These are phyloP conservation scores for Yamadazyma takamatsuzukensis DNA, from an alignment of 805 yeast genomes.

Conservation along the genomic window DNA sequence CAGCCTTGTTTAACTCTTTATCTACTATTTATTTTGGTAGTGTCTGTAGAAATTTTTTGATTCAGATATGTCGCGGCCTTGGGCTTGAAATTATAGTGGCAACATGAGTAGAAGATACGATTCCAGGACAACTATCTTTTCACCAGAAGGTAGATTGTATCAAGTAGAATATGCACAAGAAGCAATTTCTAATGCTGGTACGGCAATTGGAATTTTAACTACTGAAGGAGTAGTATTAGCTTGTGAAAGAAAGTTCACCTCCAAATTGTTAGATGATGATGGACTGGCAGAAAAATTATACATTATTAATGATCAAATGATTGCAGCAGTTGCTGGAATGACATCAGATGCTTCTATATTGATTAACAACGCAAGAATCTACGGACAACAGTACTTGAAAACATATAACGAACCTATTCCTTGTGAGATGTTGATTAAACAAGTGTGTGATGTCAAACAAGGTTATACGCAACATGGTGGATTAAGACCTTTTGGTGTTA, in stretches of 20 bases:
- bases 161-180: slow-evolving; percentile 97
- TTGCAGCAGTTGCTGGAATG: slow-evolving; percentile 97
- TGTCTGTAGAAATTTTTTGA: not conserved
- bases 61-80: not conserved
- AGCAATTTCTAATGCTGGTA: slow-evolving; percentile 80
- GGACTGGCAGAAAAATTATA: slow-evolving; percentile 91
- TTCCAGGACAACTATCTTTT: slow-evolving; percentile 96
- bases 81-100: slow-evolving; percentile 9
- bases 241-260: slow-evolving; percentile 93
- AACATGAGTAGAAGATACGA: slow-evolving; percentile 94
- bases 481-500: slow-evolving; percentile 95
- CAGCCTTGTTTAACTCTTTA: too few relatives aligned
- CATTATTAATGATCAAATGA: slow-evolving; percentile 72
- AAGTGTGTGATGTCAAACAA: slow-evolving; percentile 90
- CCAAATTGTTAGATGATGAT: slow-evolving; percentile 90
- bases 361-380: slow-evolving; percentile 79
- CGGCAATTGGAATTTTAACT: slow-evolving; percentile 75
- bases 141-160: slow-evolving; percentile 97
- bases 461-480: slow-evolving; percentile 99
- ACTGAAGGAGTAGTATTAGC: slow-evolving; percentile 90
- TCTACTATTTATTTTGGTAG: too few relatives aligned
- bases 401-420: slow-evolving; percentile 91
- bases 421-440: slow-evolving; percentile 84
- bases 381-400: slow-evolving; percentile 81
- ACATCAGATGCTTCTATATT: slow-evolving; percentile 94